Conservation (phyloP, 768 basidiomycete species). For the Melanogaster broomeanus region DNA sequence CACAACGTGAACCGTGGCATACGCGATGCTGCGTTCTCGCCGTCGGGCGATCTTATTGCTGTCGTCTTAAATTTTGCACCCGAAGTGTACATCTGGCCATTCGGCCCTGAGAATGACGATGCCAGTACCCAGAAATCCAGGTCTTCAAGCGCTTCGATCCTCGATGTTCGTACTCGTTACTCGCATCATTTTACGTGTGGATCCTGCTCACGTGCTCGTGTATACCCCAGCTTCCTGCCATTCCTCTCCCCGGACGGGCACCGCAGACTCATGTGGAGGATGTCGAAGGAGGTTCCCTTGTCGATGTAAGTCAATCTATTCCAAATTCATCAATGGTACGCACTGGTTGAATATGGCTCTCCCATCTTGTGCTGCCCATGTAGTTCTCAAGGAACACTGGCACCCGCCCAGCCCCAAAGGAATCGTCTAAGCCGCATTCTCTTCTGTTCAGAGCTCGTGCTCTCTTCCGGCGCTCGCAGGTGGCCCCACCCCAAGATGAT, state of each 20-base stretch:
- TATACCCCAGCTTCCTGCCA: not conserved
- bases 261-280: not conserved
- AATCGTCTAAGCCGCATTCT: not conserved
- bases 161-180: not conserved
- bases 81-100: not conserved
- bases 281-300: not conserved
- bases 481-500: not conserved
- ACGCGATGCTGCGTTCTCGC: not conserved
- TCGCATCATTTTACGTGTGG: not conserved
- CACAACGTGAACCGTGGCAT: not conserved
- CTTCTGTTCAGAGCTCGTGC: not conserved
- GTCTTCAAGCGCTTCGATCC: not conserved
- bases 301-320: not conserved
- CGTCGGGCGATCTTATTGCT: not conserved
- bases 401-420: too few species aligned
- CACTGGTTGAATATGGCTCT: not conserved
- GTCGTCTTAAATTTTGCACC: not conserved
- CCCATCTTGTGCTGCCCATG: not conserved
- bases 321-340: too few species aligned
- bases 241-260: too few species aligned
- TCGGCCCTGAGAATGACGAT: not conserved
- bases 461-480: not conserved
- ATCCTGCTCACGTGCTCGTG: not conserved
- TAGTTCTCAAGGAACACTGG: not conserved
- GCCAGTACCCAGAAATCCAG: not conserved